Conservation (phyloP, 2,329 filamentous ascomycete genomes). For the Cytospora chrysosperma region DNA sequence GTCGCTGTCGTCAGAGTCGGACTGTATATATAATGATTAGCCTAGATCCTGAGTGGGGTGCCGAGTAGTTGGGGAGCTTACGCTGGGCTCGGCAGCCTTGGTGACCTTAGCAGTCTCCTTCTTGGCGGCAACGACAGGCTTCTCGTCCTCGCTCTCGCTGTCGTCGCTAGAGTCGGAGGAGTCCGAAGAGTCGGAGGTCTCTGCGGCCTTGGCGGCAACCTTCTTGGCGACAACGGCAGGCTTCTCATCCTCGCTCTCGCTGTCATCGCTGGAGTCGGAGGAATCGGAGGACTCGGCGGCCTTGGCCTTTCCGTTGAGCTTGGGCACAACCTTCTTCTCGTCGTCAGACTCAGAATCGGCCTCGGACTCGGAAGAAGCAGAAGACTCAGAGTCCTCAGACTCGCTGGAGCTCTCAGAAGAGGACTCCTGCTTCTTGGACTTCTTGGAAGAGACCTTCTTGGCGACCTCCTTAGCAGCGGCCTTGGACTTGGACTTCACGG, state of each 20-base stretch:
- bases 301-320: slow-evolving; percentile 29
- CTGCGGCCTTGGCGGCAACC: slow-evolving; percentile 36
- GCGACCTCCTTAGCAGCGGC: slow-evolving; percentile 60
- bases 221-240: slow-evolving; percentile 29
- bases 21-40: background rate
- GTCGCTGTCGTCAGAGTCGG: slow-evolving; percentile 30
- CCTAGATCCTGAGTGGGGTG: background rate
- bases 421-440: slow-evolving; percentile 44
- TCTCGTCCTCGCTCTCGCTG: slow-evolving; percentile 33
- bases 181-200: slow-evolving; percentile 35
- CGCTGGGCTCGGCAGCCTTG: slow-evolving; percentile 33
- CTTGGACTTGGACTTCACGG: slow-evolving; percentile 66
- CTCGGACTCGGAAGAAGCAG: slow-evolving; percentile 38
- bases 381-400: slow-evolving; percentile 35
- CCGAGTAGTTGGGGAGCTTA: slow-evolving; percentile 19
- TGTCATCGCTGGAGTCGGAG: slow-evolving; percentile 38
- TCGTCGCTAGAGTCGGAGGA: slow-evolving; percentile 35
- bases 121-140: slow-evolving; percentile 32
- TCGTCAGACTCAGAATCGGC: slow-evolving; percentile 40
- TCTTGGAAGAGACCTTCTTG: slow-evolving; percentile 50
- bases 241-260: slow-evolving; percentile 34
- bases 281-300: slow-evolving; percentile 33
- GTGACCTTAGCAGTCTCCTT: slow-evolving; percentile 28
- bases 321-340: slow-evolving; percentile 34
- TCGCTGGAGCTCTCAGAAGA: slow-evolving; percentile 38